Conservation (phyloP, 78 protist species). For the Dictyostelium purpureum region DNA sequence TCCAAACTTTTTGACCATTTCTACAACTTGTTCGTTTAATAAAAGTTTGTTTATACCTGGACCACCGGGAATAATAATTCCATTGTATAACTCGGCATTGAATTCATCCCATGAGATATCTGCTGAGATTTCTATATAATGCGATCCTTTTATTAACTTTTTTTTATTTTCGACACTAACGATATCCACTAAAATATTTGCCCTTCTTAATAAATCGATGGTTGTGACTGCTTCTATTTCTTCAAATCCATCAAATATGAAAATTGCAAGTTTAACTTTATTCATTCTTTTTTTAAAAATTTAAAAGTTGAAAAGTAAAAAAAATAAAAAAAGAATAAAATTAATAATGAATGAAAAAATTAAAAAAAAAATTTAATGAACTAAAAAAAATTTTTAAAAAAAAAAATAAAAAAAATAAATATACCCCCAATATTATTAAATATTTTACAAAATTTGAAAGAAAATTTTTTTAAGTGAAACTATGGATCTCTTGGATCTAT, state of each 20-base stretch:
- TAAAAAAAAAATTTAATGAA: no score
- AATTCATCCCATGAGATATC: background rate
- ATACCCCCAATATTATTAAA: no score
- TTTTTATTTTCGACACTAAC: background rate
- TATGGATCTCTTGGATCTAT: no score
- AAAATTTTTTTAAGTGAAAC: no score
- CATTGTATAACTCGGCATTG: background rate
- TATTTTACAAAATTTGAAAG: no score
- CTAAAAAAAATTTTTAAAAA: no score
- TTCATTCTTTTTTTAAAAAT: no score
- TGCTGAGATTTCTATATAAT: background rate
- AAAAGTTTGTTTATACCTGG: background rate
- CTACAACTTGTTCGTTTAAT: background rate
- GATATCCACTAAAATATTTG: background rate
- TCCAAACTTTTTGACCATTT: background rate
- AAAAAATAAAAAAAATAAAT: no score
- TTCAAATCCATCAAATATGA: constrained; percentile 5
- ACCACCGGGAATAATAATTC: constrained; percentile 1
- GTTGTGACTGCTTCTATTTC: constrained; percentile 11
- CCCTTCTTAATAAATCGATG: constrained; percentile 5
- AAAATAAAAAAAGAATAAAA: no score
- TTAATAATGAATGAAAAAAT: no score
- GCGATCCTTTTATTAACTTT: background rate
- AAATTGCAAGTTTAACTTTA: background rate
- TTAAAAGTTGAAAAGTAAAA: no score